These are phyloP conservation scores for Amaranthus hypochondriacus DNA, from an alignment of 148 eudicot genomes.

Conservation along the genomic window DNA sequence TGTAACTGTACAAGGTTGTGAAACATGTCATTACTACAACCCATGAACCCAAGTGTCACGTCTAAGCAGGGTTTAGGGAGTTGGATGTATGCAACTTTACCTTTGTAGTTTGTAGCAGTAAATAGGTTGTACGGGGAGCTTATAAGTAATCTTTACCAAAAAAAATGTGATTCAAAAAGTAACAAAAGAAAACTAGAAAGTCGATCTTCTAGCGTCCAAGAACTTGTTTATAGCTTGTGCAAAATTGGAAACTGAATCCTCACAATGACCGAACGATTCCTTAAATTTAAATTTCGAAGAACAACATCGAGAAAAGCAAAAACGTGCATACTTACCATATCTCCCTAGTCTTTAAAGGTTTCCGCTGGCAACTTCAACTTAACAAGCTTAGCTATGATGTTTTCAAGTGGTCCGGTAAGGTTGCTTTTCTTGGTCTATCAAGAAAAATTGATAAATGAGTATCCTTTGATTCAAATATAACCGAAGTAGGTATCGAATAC, in stretches of 20 bases:
- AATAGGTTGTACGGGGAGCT: too few relatives aligned
- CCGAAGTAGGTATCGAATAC: neutral
- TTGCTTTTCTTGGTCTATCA: slow-evolving; percentile 48
- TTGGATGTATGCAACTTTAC: too few relatives aligned
- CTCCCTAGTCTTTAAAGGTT: slow-evolving; percentile 21
- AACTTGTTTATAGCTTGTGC: neutral
- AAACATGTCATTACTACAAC: too few relatives aligned
- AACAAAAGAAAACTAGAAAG: neutral
- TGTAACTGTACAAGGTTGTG: too few relatives aligned
- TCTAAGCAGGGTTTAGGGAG: too few relatives aligned
- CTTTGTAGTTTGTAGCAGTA: too few relatives aligned
- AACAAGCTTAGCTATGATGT: slow-evolving; percentile 44
- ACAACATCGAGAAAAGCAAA: neutral
- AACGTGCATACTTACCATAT: neutral
- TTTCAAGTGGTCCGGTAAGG: slow-evolving; percentile 49
- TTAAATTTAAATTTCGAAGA: neutral
- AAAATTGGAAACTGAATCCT: neutral
- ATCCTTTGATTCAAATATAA: neutral
- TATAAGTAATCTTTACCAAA: neutral
- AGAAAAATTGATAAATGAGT: neutral
- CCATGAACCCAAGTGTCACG: too few relatives aligned
- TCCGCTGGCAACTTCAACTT: slow-evolving; percentile 36
- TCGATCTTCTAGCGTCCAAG: neutral
- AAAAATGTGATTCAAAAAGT: neutral
- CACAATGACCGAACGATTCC: neutral